Conservation (phyloP, 208 protist species). For the Trypanosoma avium region DNA sequence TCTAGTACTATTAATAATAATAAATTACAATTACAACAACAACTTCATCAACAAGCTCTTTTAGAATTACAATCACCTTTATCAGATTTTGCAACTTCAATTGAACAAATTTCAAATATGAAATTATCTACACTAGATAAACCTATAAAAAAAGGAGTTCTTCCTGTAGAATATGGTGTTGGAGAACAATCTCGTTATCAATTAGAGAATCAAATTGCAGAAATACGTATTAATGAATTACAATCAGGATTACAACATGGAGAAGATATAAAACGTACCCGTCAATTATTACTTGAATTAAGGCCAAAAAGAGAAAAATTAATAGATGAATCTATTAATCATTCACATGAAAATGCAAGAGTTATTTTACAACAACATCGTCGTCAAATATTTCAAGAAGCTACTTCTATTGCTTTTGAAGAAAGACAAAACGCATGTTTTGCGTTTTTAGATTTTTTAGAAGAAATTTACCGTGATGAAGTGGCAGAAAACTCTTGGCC, state of each 20-base stretch:
- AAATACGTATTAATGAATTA: conserved; percentile 35
- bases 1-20: neutral
- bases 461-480: conserved; percentile 27
- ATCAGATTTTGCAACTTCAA: neutral
- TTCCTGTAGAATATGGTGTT: conserved; percentile 49
- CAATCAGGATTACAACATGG: conserved; percentile 35
- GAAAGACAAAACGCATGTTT: conserved; percentile 36
- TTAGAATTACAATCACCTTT: too few relatives aligned
- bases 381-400: conserved; percentile 37
- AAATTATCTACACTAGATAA: neutral
- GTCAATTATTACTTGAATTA: conserved; percentile 42
- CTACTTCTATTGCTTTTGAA: conserved; percentile 30
- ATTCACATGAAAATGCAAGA: conserved; percentile 23
- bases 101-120: neutral
- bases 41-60: neutral
- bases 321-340: conserved; percentile 11
- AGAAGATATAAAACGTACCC: conserved; percentile 43
- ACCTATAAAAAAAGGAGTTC: conserved; percentile 3
- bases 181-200: conserved; percentile 39
- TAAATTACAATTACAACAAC: neutral
- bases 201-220: conserved; percentile 35
- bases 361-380: conserved; percentile 39
- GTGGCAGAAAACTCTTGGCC: conserved; percentile 37
- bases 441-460: conserved; percentile 49
- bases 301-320: conserved; percentile 12